Conservation (phyloP, 2,329 filamentous ascomycete genomes). For the Fusarium brachygibbosum region DNA sequence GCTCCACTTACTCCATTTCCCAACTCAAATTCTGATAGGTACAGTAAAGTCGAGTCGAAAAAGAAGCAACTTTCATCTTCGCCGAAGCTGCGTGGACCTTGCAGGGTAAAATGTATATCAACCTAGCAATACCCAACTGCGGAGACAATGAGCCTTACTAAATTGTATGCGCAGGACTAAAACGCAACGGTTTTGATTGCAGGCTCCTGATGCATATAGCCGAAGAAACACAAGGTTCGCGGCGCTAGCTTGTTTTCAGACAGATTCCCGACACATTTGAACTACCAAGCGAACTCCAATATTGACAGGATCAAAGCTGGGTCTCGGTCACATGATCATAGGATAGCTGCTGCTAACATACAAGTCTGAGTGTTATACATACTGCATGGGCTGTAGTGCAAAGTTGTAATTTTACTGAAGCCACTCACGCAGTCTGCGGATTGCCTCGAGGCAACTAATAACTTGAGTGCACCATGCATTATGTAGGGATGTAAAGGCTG, state of each 20-base stretch:
- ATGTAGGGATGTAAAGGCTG: not conserved
- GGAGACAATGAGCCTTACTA: not conserved
- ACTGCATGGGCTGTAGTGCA: not conserved
- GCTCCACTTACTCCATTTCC: conserved; percentile 25
- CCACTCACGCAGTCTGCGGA: not conserved
- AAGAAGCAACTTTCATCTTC: conserved; percentile 10
- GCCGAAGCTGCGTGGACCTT: conserved; percentile 1
- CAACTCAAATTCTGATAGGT: not conserved
- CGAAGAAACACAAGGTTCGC: conserved; percentile 35
- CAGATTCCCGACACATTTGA: conserved; percentile 4
- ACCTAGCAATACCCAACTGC: not conserved
- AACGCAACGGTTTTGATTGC: conserved; percentile 28
- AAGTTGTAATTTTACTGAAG: not conserved
- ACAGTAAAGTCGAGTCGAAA: conserved; percentile 1
- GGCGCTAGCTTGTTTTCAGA: conserved; percentile 29
- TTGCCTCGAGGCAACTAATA: not conserved
- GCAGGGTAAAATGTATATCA: conserved; percentile 1
- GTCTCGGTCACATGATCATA: not conserved
- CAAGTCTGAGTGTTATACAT: not conserved
- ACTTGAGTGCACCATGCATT: not conserved
- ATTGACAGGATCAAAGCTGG: not conserved
- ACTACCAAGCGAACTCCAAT: not conserved
- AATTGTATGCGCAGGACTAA: not conserved
- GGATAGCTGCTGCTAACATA: not conserved
- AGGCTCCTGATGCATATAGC: conserved; percentile 28